A percentile compares a stretch with the other conserved stretches of the same genome.
These are phyloP conservation scores for Carallia pectinifolia DNA, from an alignment of 345 rosid species.

Conservation along the genomic window DNA sequence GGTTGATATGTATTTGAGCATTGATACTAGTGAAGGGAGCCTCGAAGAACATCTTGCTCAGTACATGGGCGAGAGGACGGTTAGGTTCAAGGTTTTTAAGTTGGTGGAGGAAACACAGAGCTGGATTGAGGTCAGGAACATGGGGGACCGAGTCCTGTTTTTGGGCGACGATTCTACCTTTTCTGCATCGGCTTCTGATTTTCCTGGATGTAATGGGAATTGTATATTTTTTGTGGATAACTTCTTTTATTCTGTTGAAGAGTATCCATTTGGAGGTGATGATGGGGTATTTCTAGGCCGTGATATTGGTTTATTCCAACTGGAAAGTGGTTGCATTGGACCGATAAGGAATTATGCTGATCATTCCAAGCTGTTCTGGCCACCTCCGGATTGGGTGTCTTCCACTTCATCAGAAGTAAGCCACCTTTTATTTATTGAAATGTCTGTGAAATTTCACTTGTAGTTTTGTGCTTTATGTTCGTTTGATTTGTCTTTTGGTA, in stretches of 20 bases:
- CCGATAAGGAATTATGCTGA: constrained; percentile 45
- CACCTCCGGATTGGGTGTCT: constrained; percentile 73
- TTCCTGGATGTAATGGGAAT: constrained; percentile 50
- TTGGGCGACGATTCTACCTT: constrained; percentile 84
- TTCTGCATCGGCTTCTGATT: constrained; percentile 53
- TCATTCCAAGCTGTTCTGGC: constrained; percentile 74
- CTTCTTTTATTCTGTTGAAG: constrained; percentile 43
- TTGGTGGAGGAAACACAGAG: constrained; percentile 40
- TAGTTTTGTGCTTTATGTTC: background rate
- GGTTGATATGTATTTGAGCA: constrained; percentile 76
- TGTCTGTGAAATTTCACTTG: background rate
- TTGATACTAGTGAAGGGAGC: constrained; percentile 48
- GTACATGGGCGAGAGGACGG: constrained; percentile 66
- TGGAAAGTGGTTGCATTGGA: constrained; percentile 51
- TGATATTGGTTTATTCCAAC: constrained; percentile 64
- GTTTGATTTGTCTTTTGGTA: background rate
- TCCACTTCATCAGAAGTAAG: constrained; percentile 50
- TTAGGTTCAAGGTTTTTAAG: constrained; percentile 62
- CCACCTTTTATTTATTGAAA: background rate
- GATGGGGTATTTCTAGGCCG: constrained; percentile 26
- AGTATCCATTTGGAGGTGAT: constrained; percentile 14
- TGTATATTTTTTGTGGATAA: constrained; percentile 59
- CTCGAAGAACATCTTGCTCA: constrained; percentile 35
- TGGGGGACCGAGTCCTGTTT: constrained; percentile 65
- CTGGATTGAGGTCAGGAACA: constrained; percentile 56